Conservation (phyloP, 441 rosid species). For the Cnidoscolus chayamansa region DNA sequence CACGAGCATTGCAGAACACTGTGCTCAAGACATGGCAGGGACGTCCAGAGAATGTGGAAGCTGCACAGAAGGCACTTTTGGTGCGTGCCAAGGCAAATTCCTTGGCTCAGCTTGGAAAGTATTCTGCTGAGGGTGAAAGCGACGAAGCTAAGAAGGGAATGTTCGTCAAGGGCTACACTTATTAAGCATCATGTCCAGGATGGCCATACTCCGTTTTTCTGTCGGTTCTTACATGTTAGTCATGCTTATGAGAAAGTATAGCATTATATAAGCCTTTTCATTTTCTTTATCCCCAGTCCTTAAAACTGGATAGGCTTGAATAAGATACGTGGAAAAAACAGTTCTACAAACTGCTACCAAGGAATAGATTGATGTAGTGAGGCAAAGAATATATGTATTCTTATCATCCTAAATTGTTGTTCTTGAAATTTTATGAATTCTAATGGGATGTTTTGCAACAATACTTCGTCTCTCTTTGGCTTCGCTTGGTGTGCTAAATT, state of each 20-base stretch:
- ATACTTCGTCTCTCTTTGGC: too few species aligned
- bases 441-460: too few species aligned
- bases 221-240: constrained; percentile 9
- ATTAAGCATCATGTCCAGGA: constrained; percentile 35
- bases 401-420: constrained; percentile 7
- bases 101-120: constrained; percentile 90
- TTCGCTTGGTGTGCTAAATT: too few species aligned
- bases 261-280: constrained; percentile 18
- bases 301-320: constrained; percentile 26
- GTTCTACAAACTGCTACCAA: constrained; percentile 2
- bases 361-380: constrained; percentile 6
- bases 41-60: constrained; percentile 67
- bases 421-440: not conserved
- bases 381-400: constrained; percentile 5
- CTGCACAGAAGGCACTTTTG: constrained; percentile 82
- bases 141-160: constrained; percentile 96
- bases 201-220: not conserved
- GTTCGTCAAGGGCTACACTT: constrained; percentile 97
- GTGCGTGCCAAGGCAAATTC: constrained; percentile 97
- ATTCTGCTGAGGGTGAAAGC: constrained; percentile 78
- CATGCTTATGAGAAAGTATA: constrained; percentile 21
- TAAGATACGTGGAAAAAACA: constrained; percentile 23
- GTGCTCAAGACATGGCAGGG: constrained; percentile 99
- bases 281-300: constrained; percentile 8
- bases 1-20: constrained; percentile 92